Percentiles rank a stretch among this genome's conserved stretches.
Evolutionary conservation across 495 filamentous ascomycete species (phyloP).

Genomic region (Thermochaetoides thermophila): DNA sequence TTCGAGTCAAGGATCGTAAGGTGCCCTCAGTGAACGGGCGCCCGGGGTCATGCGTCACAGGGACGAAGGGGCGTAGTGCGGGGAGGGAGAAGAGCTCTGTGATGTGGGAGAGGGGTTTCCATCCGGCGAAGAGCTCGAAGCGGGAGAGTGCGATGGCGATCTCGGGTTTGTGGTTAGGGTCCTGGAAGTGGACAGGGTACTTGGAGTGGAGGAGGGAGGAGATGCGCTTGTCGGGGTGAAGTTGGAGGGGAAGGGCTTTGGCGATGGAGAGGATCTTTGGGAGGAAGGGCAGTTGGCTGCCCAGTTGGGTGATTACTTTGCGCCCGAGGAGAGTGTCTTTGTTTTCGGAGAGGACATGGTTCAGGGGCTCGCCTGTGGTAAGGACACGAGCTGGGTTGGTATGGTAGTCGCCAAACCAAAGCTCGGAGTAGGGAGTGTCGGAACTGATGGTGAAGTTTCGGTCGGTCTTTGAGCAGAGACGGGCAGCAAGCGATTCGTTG

Average conservation of each 20-base stretch:
- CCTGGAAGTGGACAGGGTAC: constrained; percentile 50
- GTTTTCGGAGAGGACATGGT: constrained; percentile 49
- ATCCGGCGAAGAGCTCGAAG: constrained; percentile 69
- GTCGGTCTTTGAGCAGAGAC: constrained; percentile 49
- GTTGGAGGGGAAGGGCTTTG: constrained; percentile 69
- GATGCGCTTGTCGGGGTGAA: constrained; percentile 58
- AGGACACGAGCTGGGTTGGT: constrained; percentile 50
- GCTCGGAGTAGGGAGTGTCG: constrained; percentile 47
- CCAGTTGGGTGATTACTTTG: constrained; percentile 47
- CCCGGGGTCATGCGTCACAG: constrained; percentile 13
- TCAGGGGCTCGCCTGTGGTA: constrained; percentile 45
- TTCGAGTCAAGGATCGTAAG: constrained; percentile 43
- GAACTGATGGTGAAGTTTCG: constrained; percentile 55
- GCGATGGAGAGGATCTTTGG: constrained; percentile 57
- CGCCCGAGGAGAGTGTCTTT: constrained; percentile 49
- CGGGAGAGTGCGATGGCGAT: constrained; percentile 62
- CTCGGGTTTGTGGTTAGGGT: constrained; percentile 72
- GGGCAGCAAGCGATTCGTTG: constrained; percentile 52
- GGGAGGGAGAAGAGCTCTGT: constrained; percentile 39
- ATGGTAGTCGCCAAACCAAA: constrained; percentile 77
- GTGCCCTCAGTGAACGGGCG: constrained; percentile 45
- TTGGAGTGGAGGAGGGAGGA: constrained; percentile 45
- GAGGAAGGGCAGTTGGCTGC: constrained; percentile 53
- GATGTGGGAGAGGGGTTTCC: constrained; percentile 51
- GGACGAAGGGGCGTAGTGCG: constrained; percentile 35